Evolutionary conservation across 441 rosid genomes (phyloP), one percentile per base, ranked within the genome.

Genomic region (Pelargonium fulgidum): DNA sequence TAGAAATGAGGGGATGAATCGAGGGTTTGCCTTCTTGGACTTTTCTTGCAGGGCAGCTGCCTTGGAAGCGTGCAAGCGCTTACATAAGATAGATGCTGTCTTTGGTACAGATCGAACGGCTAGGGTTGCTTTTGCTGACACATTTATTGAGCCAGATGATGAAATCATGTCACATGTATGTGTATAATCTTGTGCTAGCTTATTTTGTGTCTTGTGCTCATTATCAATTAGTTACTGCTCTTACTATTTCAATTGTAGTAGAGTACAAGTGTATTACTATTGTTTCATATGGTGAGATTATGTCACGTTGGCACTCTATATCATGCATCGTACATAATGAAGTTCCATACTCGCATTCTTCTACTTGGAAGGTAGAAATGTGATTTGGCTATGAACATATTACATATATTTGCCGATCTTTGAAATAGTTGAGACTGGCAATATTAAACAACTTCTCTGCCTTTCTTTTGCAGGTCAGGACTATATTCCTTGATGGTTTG

Each of bases 61-160:
- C 64, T 61, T 61, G 64, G 36, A 61, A 61, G 64, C 64, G 3
- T 61, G 64, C 64, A 61, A 61, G 64, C 64, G 39, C 64, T 61
- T 61, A 29, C 64, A 61, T 26, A 61, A 24, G 64, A 61, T 13
- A 4, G 64, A 61, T 61, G 64, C 36, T 61, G 64, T 61, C 3
- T 61, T 61, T 22, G 64, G 64, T 20, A 24, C 64, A 22, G 64
- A 61, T 61, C 64, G 64, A 61, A 61, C 29, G 22, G 64, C 64
- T 22, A 61, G 64, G 64, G 64, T 61, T 61, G 64, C 29, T 6
- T 61, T 61, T 61, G 64, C 64, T 2, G 64, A 61, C 64, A 61
- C 36, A 24, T 24, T 61, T 29, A 61, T 61, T 24, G 36, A 61
- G 22, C 64, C 64, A 22, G 64, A 61, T 61, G 64, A 61, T 61